Conservation (phyloP, 2,329 filamentous ascomycete genomes). For the Apiospora hydei region DNA sequence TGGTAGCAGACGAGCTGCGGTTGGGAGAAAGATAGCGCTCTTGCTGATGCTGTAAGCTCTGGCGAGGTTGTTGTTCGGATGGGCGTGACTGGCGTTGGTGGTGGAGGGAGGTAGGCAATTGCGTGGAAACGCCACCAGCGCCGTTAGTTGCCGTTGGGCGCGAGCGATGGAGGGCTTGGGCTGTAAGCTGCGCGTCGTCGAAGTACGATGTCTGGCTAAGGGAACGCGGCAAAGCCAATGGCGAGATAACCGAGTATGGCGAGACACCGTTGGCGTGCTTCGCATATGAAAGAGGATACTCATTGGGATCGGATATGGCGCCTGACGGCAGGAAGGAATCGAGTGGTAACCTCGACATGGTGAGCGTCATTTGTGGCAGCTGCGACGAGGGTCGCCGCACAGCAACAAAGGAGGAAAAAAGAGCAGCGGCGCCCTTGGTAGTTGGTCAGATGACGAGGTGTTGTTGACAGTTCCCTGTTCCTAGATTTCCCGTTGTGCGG, state of each 20-base stretch:
- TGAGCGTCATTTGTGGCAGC: constrained; percentile 38
- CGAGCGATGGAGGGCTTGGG: constrained; percentile 23
- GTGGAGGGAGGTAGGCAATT: constrained; percentile 25
- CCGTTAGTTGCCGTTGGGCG: constrained; percentile 35
- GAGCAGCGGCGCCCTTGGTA: not conserved
- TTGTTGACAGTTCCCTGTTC: not conserved
- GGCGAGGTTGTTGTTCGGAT: constrained; percentile 4
- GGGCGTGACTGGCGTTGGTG: constrained; percentile 1
- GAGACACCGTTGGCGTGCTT: constrained; percentile 27
- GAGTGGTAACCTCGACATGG: constrained; percentile 51
- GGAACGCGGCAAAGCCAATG: constrained; percentile 47
- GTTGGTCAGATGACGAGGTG: not conserved
- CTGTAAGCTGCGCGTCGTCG: constrained; percentile 40
- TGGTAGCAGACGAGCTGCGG: constrained; percentile 32
- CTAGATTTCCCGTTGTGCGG: not conserved
- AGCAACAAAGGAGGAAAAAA: not conserved
- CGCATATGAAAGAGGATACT: constrained; percentile 36
- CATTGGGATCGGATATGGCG: constrained; percentile 44
- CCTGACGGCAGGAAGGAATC: constrained; percentile 53
- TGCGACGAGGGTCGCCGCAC: constrained; percentile 10
- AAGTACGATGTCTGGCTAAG: constrained; percentile 46
- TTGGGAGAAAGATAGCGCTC: constrained; percentile 37
- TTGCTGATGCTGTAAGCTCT: constrained; percentile 6
- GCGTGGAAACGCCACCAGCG: constrained; percentile 31
- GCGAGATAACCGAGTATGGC: constrained; percentile 47